Percentiles rank a stretch among this genome's conserved stretches.
phyloP scores from a whole-genome alignment of 345 rosid genomes.

The thale cress (Arabidopsis thaliana) region DNA sequence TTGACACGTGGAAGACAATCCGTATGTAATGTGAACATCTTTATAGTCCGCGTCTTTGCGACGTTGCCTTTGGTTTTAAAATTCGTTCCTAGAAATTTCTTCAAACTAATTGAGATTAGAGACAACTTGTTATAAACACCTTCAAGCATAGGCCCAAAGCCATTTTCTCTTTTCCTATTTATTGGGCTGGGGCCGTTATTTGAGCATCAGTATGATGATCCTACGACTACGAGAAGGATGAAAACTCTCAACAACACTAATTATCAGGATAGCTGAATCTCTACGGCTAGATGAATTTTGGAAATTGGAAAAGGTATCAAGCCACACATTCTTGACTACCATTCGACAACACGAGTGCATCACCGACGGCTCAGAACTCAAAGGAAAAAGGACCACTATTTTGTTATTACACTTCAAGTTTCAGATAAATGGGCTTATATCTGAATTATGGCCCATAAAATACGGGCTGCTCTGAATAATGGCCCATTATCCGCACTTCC shows the following conservation, averaged over 20 bases:
- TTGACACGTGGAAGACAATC: slow-evolving; percentile 3
- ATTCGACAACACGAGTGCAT: too few relatives aligned
- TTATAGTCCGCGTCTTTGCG: slow-evolving; percentile 9
- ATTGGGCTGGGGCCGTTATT: neutral
- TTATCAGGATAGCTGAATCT: neutral
- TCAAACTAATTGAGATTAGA: neutral
- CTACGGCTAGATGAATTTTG: too few relatives aligned
- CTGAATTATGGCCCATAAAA: too few relatives aligned
- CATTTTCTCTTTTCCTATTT: neutral
- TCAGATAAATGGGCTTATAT: too few relatives aligned
- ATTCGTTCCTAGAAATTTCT: neutral
- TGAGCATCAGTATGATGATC: neutral
- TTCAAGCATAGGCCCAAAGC: neutral
- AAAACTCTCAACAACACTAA: neutral
- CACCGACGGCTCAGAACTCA: too few relatives aligned
- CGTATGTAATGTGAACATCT: neutral
- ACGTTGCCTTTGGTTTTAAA: neutral
- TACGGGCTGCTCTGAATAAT: too few relatives aligned
- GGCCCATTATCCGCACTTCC: too few relatives aligned
- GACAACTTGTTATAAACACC: neutral
- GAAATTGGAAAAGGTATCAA: too few relatives aligned
- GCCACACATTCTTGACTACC: too few relatives aligned
- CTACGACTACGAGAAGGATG: neutral
- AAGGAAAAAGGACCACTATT: too few relatives aligned
- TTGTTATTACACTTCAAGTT: too few relatives aligned